Base-by-base conservation (phyloP, 169 alveolate genomes). In the Pseudocohnilembus persalinus region DNA sequence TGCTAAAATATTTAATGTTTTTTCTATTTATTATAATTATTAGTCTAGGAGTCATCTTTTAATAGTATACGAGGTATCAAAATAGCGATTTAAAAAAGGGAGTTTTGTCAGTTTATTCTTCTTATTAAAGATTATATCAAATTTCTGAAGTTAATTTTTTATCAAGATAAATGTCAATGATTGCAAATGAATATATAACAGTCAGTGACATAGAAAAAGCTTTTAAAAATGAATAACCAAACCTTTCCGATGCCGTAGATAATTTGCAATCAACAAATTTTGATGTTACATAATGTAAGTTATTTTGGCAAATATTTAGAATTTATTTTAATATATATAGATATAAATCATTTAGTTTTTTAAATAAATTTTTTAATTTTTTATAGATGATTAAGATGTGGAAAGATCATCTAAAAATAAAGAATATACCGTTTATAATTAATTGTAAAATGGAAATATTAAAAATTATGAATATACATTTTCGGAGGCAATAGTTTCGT, bases 91-190 rank as follows among this genome's bases (percentile, higher is more conserved):
- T 86, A 1, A 74, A 81, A 33, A 80, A 81, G 34, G 90, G 90
- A 6, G 74, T 76, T 0, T 76, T 80, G 33, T 73, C 86, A 0
- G 80, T 86, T 0, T 74, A 74, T 74, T 34, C 31, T 28, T 34
- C 84, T 29, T 86, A 74, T 27, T 0, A 29, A 77, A 79, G 90
- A 79, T 76, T 74, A 27, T 63, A 86, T 64, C 74, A 80, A 0
- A 86, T 86, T 86, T 86, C 90, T 6, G 90, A 86, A 31, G 90
- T 86, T 29, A 86, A 86, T 80, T 81, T 74, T 32, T 86, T 80
- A 25, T 31, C 90, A 28, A 86, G 90, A 86, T 35, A 68, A 74
- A 74, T 80, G 0, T 74, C 29, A 6, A 74, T 74, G 74, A n/a
- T 74, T 6, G 90, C 87, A 0, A 86, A 86, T 74, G 29, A 20